These are phyloP conservation scores for Trypanosoma vivax DNA, from an alignment of 208 protist genomes.

Conservation along the genomic window DNA sequence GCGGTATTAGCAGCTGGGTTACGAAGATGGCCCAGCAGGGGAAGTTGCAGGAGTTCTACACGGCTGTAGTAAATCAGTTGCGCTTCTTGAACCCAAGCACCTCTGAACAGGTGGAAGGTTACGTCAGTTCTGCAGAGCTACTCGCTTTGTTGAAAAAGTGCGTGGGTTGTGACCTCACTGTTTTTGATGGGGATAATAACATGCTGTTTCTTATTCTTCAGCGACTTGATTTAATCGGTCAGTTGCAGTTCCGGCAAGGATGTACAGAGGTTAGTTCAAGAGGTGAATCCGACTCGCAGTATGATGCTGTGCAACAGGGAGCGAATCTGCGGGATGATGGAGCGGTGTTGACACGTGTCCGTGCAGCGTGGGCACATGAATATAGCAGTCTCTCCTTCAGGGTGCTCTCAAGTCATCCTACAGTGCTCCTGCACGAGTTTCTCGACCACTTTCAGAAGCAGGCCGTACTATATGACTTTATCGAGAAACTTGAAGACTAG, in stretches of 20 bases:
- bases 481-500: conserved; percentile 7
- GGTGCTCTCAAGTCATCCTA: conserved; percentile 22
- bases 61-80: too few species aligned
- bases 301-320: background rate
- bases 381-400: conserved; percentile 2
- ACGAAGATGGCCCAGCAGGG: too few species aligned
- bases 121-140: too few species aligned
- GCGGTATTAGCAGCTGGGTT: too few species aligned
- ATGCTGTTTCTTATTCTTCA: conserved; percentile 1
- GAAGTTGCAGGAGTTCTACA: too few species aligned
- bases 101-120: too few species aligned
- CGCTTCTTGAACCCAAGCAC: too few species aligned
- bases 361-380: conserved; percentile 28
- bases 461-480: conserved; percentile 10
- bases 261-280: background rate
- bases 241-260: conserved; percentile 8
- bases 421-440: conserved; percentile 5
- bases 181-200: background rate
- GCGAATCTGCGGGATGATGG: background rate
- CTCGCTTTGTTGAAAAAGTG: too few species aligned
- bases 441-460: background rate
- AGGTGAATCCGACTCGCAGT: background rate
- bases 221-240: conserved; percentile 3
- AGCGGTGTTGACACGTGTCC: conserved; percentile 7
- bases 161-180: background rate